Conservation (phyloP, 495 filamentous ascomycete genomes). For the Annulohypoxylon bovei region DNA sequence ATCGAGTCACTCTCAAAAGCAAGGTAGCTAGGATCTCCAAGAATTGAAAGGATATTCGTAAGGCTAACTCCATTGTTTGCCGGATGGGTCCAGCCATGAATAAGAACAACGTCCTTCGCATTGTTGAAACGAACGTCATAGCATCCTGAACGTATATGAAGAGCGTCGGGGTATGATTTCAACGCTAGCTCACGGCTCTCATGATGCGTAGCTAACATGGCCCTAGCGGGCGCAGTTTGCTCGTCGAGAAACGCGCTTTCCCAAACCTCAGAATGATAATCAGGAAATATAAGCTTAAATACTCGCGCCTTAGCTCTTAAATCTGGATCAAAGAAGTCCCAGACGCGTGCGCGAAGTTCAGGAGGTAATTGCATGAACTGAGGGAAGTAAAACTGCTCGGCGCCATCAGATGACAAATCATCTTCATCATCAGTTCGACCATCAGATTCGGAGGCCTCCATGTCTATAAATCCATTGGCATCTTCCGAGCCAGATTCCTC, state of each 20-base stretch:
- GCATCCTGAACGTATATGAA: slow-evolving; percentile 29
- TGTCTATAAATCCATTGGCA: slow-evolving; percentile 37
- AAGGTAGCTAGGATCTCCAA: not conserved
- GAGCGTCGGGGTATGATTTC: slow-evolving; percentile 46
- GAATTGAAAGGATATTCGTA: not conserved
- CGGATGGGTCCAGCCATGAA: not conserved
- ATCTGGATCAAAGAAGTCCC: slow-evolving; percentile 53
- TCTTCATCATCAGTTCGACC: slow-evolving; percentile 10
- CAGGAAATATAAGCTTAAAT: slow-evolving; percentile 15
- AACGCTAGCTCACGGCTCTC: slow-evolving; percentile 51
- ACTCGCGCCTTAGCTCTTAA: slow-evolving; percentile 46
- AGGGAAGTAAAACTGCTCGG: slow-evolving; percentile 49
- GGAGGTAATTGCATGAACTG: slow-evolving; percentile 51
- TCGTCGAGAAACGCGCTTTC: slow-evolving; percentile 28
- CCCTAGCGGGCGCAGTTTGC: slow-evolving; percentile 46
- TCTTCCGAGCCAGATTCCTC: slow-evolving; percentile 13
- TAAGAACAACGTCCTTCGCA: slow-evolving; percentile 45
- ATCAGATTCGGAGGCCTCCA: slow-evolving; percentile 46
- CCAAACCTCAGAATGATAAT: slow-evolving; percentile 4
- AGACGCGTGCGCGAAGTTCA: slow-evolving; percentile 54
- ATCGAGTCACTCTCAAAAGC: not conserved
- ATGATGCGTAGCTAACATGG: slow-evolving; percentile 44
- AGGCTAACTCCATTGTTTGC: not conserved
- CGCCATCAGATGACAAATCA: slow-evolving; percentile 3
- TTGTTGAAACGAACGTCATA: slow-evolving; percentile 45